phyloP scores from a whole-genome alignment of 768 basidiomycete species.

The Holtermannia corniformis region DNA sequence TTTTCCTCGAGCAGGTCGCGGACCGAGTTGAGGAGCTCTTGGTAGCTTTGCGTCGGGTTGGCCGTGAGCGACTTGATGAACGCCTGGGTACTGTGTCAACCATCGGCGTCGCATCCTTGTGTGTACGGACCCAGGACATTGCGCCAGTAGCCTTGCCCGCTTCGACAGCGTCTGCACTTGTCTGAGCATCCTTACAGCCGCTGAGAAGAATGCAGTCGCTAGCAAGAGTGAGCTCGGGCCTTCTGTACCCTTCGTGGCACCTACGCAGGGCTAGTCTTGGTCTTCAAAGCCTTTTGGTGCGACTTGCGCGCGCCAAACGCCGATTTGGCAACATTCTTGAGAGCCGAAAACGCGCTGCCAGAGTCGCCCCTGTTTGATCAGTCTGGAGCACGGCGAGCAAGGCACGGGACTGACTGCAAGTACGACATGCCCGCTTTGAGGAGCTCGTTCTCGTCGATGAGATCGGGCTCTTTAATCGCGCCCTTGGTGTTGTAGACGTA shows the following conservation, averaged over 20 bases:
- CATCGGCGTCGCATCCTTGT: not conserved
- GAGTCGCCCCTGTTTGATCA: not conserved
- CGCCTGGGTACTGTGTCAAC: not conserved
- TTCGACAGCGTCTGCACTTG: not conserved
- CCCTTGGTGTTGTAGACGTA: conserved; percentile 1
- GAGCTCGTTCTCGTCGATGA: not conserved
- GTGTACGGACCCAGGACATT: conserved; percentile 1
- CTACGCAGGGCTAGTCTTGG: not conserved
- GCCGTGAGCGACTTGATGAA: conserved; percentile 1
- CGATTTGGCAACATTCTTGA: not conserved
- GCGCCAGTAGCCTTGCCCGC: conserved; percentile 1
- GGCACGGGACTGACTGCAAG: not conserved
- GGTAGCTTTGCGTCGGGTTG: not conserved
- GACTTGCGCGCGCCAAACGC: not conserved
- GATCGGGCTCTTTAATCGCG: not conserved
- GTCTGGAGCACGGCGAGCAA: conserved; percentile 1
- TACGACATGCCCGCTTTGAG: not conserved
- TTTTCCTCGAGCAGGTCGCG: not conserved
- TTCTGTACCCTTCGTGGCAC: not conserved
- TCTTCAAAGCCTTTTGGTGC: not conserved
- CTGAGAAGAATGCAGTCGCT: not conserved
- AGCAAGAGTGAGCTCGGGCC: not conserved
- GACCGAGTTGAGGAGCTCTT: not conserved
- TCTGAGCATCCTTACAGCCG: not conserved
- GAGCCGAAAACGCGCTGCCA: not conserved